A percentile compares a stretch with the other conserved stretches of the same genome.
These are phyloP conservation scores for Didymella lethalis DNA, from an alignment of 2,329 filamentous ascomycete genomes.

Conservation along the genomic window DNA sequence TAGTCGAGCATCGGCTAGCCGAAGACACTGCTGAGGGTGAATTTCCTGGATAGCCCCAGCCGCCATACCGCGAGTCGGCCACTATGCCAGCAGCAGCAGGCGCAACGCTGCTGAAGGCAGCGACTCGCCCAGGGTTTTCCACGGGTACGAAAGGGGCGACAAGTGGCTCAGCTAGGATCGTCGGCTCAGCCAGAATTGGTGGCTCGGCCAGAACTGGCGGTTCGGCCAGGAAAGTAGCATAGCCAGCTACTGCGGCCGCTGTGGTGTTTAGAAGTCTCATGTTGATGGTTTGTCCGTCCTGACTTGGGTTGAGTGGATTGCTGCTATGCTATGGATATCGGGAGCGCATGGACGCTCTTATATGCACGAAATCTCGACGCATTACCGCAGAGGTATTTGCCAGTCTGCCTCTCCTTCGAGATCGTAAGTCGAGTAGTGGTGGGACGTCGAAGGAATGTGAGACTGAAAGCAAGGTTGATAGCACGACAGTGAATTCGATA, in stretches of 20 bases:
- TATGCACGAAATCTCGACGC: background rate
- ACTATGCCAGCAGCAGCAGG: constrained; percentile 3
- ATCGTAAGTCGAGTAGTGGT: background rate
- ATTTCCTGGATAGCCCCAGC: constrained; percentile 1
- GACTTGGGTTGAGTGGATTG: background rate
- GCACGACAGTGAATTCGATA: constrained; percentile 2
- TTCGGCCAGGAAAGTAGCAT: background rate
- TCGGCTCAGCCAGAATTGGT: background rate
- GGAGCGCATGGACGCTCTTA: background rate
- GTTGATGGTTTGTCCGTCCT: background rate
- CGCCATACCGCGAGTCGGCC: constrained; percentile 1
- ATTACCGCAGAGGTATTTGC: background rate
- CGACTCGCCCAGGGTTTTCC: background rate
- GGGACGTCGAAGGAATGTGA: constrained; percentile 13
- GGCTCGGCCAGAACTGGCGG: background rate
- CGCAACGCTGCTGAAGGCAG: background rate
- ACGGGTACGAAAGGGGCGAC: background rate
- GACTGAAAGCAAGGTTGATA: constrained; percentile 18
- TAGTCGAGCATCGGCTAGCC: constrained; percentile 14
- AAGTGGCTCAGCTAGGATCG: background rate
- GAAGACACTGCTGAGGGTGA: constrained; percentile 10
- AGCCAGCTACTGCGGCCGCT: constrained; percentile 6
- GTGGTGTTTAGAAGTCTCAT: constrained; percentile 14
- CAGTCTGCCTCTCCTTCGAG: background rate
- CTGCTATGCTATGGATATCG: background rate